Percentiles rank a stretch among this genome's conserved stretches.
phyloP scores from a whole-genome alignment of 345 rosid species.

The Odontarrhena argentea region DNA sequence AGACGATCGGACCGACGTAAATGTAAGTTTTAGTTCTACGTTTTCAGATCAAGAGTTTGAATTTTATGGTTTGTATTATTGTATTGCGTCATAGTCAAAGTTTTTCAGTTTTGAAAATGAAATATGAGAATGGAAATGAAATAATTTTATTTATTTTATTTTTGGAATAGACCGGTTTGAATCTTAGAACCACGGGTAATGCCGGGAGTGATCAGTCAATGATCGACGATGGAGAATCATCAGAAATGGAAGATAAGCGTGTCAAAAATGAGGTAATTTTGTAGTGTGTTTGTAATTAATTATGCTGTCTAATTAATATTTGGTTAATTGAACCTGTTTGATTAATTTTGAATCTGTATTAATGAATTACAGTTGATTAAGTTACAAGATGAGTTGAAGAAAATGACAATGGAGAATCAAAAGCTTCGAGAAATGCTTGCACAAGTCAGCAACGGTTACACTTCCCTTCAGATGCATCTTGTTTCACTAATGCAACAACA shows the following conservation, averaged over 20 bases:
- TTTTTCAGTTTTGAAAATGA: background rate
- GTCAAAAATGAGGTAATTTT: conserved; percentile 60
- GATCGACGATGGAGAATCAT: conserved; percentile 75
- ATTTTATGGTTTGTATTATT: background rate
- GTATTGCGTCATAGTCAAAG: background rate
- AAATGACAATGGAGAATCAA: conserved; percentile 72
- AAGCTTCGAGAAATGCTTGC: conserved; percentile 72
- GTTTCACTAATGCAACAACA: conserved; percentile 61
- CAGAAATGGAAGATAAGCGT: conserved; percentile 59
- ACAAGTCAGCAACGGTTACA: conserved; percentile 71
- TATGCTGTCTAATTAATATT: background rate
- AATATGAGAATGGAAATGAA: background rate
- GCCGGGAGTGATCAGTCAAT: conserved; percentile 78
- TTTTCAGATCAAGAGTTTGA: too few relatives aligned
- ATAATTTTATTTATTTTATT: background rate
- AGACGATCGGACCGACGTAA: conserved; percentile 47
- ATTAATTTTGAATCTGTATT: background rate
- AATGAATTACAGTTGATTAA: conserved; percentile 49
- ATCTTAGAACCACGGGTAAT: conserved; percentile 64
- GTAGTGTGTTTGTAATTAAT: background rate
- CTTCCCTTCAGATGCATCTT: conserved; percentile 67
- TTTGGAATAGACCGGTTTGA: conserved; percentile 68
- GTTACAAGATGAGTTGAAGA: conserved; percentile 68
- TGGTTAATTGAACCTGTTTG: background rate
- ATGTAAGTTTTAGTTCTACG: conserved; percentile 48